Percentiles rank a stretch among this genome's conserved stretches.
These are phyloP conservation scores for Pseudogymnoascus pannorum DNA, from an alignment of 2,329 filamentous ascomycete species.

Conservation along the genomic window DNA sequence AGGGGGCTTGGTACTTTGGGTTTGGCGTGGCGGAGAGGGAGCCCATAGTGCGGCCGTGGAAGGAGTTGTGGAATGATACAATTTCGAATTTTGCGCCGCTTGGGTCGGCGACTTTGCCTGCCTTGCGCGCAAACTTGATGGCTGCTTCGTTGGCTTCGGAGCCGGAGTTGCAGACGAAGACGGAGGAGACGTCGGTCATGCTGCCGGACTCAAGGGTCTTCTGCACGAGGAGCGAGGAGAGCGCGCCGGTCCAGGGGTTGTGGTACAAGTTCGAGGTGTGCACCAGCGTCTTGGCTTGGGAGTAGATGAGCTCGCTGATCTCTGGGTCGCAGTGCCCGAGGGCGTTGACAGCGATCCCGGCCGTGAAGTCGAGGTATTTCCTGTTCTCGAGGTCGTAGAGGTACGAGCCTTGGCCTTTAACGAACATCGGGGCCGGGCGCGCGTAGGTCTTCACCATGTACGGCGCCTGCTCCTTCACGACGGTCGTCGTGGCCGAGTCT, in stretches of 20 bases:
- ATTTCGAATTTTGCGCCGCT: conserved; percentile 71
- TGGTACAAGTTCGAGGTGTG: conserved; percentile 96
- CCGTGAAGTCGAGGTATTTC: conserved; percentile 88
- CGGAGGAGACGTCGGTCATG: conserved; percentile 72
- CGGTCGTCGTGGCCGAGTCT: conserved; percentile 66
- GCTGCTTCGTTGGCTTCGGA: conserved; percentile 97
- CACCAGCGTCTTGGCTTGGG: conserved; percentile 65
- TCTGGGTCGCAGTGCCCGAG: conserved; percentile 85
- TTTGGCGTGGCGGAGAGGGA: conserved; percentile 93
- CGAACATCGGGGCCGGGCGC: conserved; percentile 82
- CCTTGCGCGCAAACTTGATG: conserved; percentile 93
- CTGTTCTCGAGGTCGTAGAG: conserved; percentile 86
- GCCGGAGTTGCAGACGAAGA: conserved; percentile 94
- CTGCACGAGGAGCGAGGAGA: conserved; percentile 78
- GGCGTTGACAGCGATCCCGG: conserved; percentile 90
- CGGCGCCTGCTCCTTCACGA: conserved; percentile 68
- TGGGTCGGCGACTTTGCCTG: conserved; percentile 67
- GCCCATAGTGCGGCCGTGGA: conserved; percentile 96
- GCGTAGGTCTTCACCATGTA: conserved; percentile 97
- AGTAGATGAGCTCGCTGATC: conserved; percentile 58
- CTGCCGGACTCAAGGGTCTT: conserved; percentile 71
- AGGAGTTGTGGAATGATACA: conserved; percentile 84
- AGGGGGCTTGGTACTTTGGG: conserved; percentile 94
- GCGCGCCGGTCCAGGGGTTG: conserved; percentile 87
- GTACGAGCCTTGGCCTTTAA: conserved; percentile 78